These are phyloP conservation scores for Nakazawaea holstii DNA, from an alignment of 805 yeast genomes.

Conservation along the genomic window DNA sequence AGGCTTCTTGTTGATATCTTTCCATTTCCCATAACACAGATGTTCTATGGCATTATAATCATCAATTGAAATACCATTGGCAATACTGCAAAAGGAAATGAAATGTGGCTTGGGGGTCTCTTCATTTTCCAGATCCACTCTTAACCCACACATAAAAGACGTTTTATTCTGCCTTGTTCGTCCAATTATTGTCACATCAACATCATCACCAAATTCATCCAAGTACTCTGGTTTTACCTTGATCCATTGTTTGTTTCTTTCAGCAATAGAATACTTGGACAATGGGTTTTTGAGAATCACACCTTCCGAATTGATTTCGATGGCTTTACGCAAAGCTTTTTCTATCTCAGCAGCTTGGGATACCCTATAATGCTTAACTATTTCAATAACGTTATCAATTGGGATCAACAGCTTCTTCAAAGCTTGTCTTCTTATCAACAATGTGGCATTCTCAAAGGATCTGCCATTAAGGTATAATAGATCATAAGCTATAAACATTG, in stretches of 20 bases:
- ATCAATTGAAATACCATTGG: slow-evolving; percentile 72
- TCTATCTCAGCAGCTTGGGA: slow-evolving; percentile 47
- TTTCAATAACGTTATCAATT: slow-evolving; percentile 42
- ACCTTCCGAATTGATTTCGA: slow-evolving; percentile 72
- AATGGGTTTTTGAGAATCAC: slow-evolving; percentile 64
- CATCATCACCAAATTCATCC: slow-evolving; percentile 78
- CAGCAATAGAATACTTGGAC: slow-evolving; percentile 56
- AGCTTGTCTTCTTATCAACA: slow-evolving; percentile 50
- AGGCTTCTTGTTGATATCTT: slow-evolving; percentile 26
- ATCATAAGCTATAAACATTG: slow-evolving; percentile 68
- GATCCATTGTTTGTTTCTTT: slow-evolving; percentile 65
- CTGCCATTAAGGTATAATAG: slow-evolving; percentile 62
- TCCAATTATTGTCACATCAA: slow-evolving; percentile 79
- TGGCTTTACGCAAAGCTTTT: slow-evolving; percentile 48
- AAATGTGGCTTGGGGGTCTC: slow-evolving; percentile 26
- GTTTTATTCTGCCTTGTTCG: slow-evolving; percentile 67
- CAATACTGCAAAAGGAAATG: slow-evolving; percentile 69
- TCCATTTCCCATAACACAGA: slow-evolving; percentile 60
- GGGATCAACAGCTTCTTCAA: slow-evolving; percentile 42
- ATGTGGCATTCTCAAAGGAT: slow-evolving; percentile 48
- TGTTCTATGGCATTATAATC: slow-evolving; percentile 58
- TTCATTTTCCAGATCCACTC: slow-evolving; percentile 26
- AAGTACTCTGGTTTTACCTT: slow-evolving; percentile 90
- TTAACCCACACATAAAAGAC: slow-evolving; percentile 69
- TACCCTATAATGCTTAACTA: slow-evolving; percentile 36